phyloP scores from a whole-genome alignment of 139 green algal genomes.

The Ettlia oleoabundans region DNA sequence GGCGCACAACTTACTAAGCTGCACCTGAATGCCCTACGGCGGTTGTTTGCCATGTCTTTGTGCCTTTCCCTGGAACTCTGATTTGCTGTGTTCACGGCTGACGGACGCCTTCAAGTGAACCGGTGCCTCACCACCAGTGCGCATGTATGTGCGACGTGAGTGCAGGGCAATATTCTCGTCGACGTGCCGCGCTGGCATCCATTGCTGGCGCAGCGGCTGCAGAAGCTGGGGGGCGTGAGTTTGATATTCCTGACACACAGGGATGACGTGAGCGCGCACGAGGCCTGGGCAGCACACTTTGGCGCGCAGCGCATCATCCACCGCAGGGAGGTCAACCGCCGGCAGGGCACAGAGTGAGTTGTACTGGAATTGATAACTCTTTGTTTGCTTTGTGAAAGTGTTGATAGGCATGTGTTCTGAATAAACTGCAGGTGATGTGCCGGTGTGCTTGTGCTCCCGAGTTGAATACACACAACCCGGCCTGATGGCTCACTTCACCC shows the following conservation, averaged over 20 bases:
- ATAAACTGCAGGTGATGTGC: too few relatives aligned
- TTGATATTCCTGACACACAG: conserved; percentile 86
- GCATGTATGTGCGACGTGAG: neutral
- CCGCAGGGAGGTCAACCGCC: conserved; percentile 38
- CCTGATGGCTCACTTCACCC: conserved; percentile 1
- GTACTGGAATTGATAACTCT: neutral
- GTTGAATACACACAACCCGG: too few relatives aligned
- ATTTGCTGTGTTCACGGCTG: too few relatives aligned
- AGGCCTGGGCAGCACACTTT: conserved; percentile 74
- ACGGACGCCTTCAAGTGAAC: too few relatives aligned
- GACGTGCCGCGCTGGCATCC: conserved; percentile 77
- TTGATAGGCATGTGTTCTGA: too few relatives aligned
- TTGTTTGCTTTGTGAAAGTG: too few relatives aligned
- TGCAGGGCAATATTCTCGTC: conserved; percentile 80
- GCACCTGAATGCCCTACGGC: too few relatives aligned
- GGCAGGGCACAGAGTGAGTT: conserved; percentile 58
- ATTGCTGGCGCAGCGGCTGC: conserved; percentile 62
- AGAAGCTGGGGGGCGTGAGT: conserved; percentile 71
- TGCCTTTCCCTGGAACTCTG: conserved; percentile 24
- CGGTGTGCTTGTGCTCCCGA: neutral
- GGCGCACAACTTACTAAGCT: too few relatives aligned
- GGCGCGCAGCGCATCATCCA: conserved; percentile 75
- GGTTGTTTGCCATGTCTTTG: too few relatives aligned
- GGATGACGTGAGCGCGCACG: conserved; percentile 85
- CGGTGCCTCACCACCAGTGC: too few relatives aligned